Evolutionary conservation across 1,284 basidiomycete genomes (phyloP).

Genomic region (Ustilago loliicola): DNA sequence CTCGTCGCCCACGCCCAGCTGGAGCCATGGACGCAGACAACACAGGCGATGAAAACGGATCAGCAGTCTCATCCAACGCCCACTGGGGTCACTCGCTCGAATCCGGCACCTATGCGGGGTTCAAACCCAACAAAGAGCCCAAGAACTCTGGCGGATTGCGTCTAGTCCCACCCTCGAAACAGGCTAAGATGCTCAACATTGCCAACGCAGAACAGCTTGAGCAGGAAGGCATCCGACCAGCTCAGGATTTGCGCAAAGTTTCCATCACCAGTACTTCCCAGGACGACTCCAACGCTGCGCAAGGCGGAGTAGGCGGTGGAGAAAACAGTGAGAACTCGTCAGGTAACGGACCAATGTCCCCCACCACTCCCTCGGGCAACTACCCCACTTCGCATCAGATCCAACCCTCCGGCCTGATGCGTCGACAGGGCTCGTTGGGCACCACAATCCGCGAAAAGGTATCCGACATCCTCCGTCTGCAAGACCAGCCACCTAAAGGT

Average conservation of each 20-base stretch:
- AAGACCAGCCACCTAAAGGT: conserved; percentile 52
- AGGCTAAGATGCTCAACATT: conserved; percentile 46
- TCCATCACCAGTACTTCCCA: conserved; percentile 3
- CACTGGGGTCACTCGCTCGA: conserved; percentile 59
- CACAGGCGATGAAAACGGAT: conserved; percentile 14
- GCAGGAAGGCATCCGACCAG: conserved; percentile 43
- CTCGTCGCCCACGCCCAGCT: conserved; percentile 41
- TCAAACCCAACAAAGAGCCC: conserved; percentile 57
- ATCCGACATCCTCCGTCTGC: conserved; percentile 47
- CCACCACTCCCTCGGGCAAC: conserved; percentile 27
- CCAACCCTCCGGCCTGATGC: conserved; percentile 28
- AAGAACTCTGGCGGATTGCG: conserved; percentile 59
- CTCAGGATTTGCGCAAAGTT: conserved; percentile 36
- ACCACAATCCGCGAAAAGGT: conserved; percentile 51
- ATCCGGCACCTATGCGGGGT: conserved; percentile 61
- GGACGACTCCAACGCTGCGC: conserved; percentile 7
- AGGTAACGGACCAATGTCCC: conserved; percentile 26
- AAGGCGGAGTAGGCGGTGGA: background rate
- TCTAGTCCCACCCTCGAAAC: conserved; percentile 56
- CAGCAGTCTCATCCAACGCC: conserved; percentile 26
- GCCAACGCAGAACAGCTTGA: conserved; percentile 30
- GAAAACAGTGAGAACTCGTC: conserved; percentile 19
- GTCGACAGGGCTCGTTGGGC: conserved; percentile 41
- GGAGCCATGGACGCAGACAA: conserved; percentile 7
- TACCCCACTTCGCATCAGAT: conserved; percentile 26